These are phyloP conservation scores for Cafeteria roenbergensis DNA, from an alignment of 108 stramenopile species.

Conservation along the genomic window DNA sequence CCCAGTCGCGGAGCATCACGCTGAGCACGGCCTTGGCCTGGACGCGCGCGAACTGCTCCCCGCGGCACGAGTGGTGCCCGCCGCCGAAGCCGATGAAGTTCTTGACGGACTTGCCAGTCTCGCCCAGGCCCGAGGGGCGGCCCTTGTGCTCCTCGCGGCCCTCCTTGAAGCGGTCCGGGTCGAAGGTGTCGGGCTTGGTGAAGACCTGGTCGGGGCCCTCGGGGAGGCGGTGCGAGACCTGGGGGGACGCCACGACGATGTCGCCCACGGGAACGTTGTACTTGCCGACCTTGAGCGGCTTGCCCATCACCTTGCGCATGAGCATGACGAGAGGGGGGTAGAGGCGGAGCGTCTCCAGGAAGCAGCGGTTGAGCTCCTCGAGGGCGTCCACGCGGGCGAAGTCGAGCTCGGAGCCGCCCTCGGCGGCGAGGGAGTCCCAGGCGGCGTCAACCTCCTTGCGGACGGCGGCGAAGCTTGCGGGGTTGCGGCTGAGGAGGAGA, in stretches of 20 bases:
- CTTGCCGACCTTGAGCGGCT: slow-evolving; percentile 24
- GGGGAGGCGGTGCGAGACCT: slow-evolving; percentile 75
- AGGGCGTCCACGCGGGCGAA: slow-evolving; percentile 50
- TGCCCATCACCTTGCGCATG: slow-evolving; percentile 75
- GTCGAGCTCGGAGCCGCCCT: slow-evolving; percentile 12
- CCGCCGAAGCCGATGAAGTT: slow-evolving; percentile 86
- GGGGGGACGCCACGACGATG: slow-evolving; percentile 75
- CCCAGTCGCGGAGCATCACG: slow-evolving; percentile 74
- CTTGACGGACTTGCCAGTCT: background rate
- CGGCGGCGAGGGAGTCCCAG: slow-evolving; percentile 4
- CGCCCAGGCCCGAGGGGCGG: too few relatives aligned
- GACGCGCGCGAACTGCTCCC: slow-evolving; percentile 90
- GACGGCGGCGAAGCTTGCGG: slow-evolving; percentile 57
- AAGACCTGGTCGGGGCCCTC: slow-evolving; percentile 46
- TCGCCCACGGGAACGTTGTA: slow-evolving; percentile 74
- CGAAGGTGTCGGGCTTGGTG: slow-evolving; percentile 69
- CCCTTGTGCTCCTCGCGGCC: slow-evolving; percentile 84
- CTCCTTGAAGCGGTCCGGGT: slow-evolving; percentile 86
- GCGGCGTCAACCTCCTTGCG: slow-evolving; percentile 43
- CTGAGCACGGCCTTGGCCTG: slow-evolving; percentile 97
- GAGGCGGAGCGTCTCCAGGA: slow-evolving; percentile 85
- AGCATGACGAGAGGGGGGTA: slow-evolving; percentile 94
- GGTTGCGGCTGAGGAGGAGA: slow-evolving; percentile 67
- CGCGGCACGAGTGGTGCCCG: slow-evolving; percentile 97
- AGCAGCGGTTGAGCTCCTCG: slow-evolving; percentile 71